Conservation (phyloP, 2,329 filamentous ascomycete species). For the Calonectria ilicicola region DNA sequence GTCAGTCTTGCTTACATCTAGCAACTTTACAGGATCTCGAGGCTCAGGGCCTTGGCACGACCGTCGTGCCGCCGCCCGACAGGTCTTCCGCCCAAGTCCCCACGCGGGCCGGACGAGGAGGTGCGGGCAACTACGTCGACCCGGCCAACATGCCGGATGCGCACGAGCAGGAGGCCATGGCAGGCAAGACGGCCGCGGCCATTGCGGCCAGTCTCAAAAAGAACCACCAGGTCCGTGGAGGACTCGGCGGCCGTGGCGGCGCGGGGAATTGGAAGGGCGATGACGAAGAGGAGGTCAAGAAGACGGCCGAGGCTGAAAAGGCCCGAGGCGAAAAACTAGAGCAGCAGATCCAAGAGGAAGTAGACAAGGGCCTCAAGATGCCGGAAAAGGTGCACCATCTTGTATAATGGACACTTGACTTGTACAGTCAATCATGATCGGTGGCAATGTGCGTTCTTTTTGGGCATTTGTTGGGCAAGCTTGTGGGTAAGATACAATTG, state of each 20-base stretch:
- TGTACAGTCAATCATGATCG: background rate
- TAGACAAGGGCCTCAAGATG: constrained; percentile 60
- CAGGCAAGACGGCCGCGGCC: constrained; percentile 48
- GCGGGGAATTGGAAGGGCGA: constrained; percentile 64
- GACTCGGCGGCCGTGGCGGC: constrained; percentile 63
- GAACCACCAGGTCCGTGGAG: constrained; percentile 35
- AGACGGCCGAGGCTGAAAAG: constrained; percentile 31
- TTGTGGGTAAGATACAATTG: background rate
- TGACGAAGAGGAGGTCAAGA: constrained; percentile 42
- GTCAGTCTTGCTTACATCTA: constrained; percentile 17
- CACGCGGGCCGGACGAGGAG: constrained; percentile 68
- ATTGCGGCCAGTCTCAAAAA: constrained; percentile 47
- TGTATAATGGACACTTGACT: constrained; percentile 14
- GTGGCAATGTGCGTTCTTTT: background rate
- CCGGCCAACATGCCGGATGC: constrained; percentile 47
- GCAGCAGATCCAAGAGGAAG: constrained; percentile 56
- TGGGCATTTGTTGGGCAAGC: background rate
- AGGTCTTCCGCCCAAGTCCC: constrained; percentile 41
- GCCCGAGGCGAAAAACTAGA: constrained; percentile 54
- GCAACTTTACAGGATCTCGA: constrained; percentile 51
- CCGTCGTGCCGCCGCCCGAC: constrained; percentile 39
- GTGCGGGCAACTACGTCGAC: constrained; percentile 70
- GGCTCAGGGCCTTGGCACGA: constrained; percentile 48
- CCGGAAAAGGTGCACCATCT: constrained; percentile 59
- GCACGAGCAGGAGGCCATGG: constrained; percentile 49